A percentile compares a stretch with the other conserved stretches of the same genome.
Conservation (phyloP, 2,329 filamentous ascomycete genomes). For the Aureobasidium sp. region DNA sequence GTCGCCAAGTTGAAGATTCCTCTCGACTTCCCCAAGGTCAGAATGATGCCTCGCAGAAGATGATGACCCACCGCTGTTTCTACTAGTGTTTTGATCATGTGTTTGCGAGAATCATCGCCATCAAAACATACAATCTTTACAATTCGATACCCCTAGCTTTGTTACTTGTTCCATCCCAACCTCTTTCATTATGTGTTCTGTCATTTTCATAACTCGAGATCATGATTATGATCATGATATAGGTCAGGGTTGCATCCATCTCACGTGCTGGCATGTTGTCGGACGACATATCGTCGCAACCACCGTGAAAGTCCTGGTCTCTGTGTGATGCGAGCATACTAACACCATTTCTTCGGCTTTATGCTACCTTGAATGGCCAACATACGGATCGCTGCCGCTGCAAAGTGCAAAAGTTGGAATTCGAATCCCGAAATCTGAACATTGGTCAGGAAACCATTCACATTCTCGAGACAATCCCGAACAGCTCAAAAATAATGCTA, state of each 20-base stretch:
- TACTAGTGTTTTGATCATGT: not conserved
- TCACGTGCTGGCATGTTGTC: not conserved
- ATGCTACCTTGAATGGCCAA: too few relatives aligned
- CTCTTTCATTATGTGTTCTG: not conserved
- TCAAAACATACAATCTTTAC: not conserved
- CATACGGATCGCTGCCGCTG: too few relatives aligned
- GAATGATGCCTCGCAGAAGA: slow-evolving; percentile 28
- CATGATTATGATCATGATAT: not conserved
- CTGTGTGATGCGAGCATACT: not conserved
- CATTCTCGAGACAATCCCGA: too few relatives aligned
- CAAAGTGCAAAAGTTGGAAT: too few relatives aligned
- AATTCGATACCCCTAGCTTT: not conserved
- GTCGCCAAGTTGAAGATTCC: slow-evolving; percentile 69
- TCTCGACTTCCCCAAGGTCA: slow-evolving; percentile 67
- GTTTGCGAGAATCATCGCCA: not conserved
- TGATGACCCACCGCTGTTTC: not conserved
- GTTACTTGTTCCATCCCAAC: not conserved
- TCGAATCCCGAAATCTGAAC: too few relatives aligned
- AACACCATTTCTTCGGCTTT: too few relatives aligned
- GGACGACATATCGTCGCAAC: not conserved
- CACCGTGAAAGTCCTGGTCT: too few relatives aligned
- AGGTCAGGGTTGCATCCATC: not conserved
- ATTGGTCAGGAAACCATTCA: too few relatives aligned
- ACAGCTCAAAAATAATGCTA: too few relatives aligned
- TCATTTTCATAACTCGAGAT: not conserved